phyloP scores from a whole-genome alignment of 768 basidiomycete genomes.

The Mycena crocata region DNA sequence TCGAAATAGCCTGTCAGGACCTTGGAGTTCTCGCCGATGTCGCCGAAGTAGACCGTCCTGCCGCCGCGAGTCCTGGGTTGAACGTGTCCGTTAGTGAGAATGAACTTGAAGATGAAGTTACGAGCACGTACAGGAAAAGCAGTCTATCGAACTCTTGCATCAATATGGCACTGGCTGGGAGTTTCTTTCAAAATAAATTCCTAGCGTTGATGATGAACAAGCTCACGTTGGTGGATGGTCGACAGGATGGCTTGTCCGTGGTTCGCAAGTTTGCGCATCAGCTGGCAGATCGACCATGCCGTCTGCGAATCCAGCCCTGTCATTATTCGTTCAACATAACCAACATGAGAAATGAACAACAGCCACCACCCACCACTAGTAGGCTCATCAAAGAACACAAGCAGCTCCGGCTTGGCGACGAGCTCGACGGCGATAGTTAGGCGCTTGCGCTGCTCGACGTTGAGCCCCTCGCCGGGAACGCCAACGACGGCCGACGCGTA shows the following conservation, averaged over 20 bases:
- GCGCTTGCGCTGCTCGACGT: constrained; percentile 59
- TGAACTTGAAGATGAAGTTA: no score
- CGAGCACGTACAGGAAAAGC: constrained; percentile 18
- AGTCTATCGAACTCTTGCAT: constrained; percentile 67
- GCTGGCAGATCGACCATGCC: constrained; percentile 61
- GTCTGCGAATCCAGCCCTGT: constrained; percentile 61
- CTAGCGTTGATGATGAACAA: background rate
- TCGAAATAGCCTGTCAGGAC: constrained; percentile 74
- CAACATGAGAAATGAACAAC: background rate
- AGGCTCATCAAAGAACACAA: constrained; percentile 71
- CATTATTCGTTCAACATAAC: background rate
- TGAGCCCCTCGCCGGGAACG: constrained; percentile 48
- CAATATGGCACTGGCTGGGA: constrained; percentile 49
- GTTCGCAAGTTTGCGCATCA: constrained; percentile 63
- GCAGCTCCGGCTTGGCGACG: constrained; percentile 62
- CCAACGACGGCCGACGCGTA: constrained; percentile 62
- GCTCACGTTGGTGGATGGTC: constrained; percentile 48
- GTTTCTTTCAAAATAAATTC: constrained; percentile 4
- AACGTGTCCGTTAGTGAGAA: background rate
- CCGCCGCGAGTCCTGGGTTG: constrained; percentile 61
- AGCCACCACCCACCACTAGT: constrained; percentile 57
- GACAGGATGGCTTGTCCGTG: constrained; percentile 68
- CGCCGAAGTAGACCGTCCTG: constrained; percentile 65
- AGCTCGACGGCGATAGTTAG: constrained; percentile 68
- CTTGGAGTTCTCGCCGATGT: constrained; percentile 63